Conservation (phyloP, 176 grass and related monocot genomes). For the Aechmea fasciata region DNA sequence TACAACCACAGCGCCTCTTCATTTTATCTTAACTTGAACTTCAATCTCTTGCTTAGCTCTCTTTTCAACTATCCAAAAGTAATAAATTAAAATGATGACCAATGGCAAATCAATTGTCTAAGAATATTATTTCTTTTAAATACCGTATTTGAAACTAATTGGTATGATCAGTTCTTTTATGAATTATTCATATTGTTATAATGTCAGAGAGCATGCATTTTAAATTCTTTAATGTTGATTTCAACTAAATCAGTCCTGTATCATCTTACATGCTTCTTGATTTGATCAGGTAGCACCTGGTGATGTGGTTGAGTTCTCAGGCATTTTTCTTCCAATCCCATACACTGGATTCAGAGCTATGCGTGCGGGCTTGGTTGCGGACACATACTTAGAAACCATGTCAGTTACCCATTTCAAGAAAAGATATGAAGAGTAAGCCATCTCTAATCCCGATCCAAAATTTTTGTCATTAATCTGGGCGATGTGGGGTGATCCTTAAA, state of each 20-base stretch:
- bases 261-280: neutral
- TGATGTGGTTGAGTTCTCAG: conserved; percentile 90
- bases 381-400: conserved; percentile 98
- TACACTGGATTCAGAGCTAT: conserved; percentile 91
- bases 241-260: neutral
- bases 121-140: neutral
- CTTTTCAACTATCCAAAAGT: neutral
- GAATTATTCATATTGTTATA: neutral
- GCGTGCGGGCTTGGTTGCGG: conserved; percentile 97
- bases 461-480: too few species aligned
- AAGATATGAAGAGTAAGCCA: conserved; percentile 92
- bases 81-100: neutral
- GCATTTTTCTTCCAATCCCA: conserved; percentile 96
- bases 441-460: conserved; percentile 11
- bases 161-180: neutral
- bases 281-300: conserved; percentile 79
- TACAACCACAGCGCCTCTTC: too few species aligned
- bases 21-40: too few species aligned
- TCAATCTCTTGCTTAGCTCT: neutral
- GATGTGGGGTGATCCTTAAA: too few species aligned
- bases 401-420: conserved; percentile 98
- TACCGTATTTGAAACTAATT: neutral
- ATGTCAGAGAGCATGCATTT: neutral
- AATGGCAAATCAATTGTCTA: neutral
- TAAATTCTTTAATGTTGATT: neutral